Evolutionary conservation across 129 eudicot species (phyloP).

Genomic region (Lactuca saligna): DNA sequence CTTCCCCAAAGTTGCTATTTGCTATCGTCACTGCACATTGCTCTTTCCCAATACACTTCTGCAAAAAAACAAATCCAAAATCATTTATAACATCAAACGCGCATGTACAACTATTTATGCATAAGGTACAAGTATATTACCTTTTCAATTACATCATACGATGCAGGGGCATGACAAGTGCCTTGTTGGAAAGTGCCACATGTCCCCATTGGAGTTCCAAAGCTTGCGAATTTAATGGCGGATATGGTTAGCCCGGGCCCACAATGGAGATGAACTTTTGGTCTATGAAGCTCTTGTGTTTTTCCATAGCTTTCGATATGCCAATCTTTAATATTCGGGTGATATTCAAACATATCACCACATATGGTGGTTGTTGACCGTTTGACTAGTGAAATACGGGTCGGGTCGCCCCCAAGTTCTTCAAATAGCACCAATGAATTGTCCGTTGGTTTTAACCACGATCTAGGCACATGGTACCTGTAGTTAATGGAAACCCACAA

Average conservation of each 20-base stretch:
- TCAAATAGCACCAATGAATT: slow-evolving; percentile 60
- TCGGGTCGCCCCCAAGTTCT: slow-evolving; percentile 68
- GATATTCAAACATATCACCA: slow-evolving; percentile 43
- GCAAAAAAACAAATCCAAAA: slow-evolving; percentile 11
- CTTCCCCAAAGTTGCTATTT: slow-evolving; percentile 47
- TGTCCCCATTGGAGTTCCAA: slow-evolving; percentile 56
- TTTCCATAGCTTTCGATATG: slow-evolving; percentile 44
- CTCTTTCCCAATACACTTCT: slow-evolving; percentile 62
- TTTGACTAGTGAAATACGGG: slow-evolving; percentile 46
- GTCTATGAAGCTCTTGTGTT: slow-evolving; percentile 43
- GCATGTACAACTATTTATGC: background rate
- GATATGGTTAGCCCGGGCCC: slow-evolving; percentile 43
- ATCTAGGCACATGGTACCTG: slow-evolving; percentile 75
- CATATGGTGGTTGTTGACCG: slow-evolving; percentile 48
- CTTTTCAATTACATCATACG: slow-evolving; percentile 38
- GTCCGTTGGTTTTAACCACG: slow-evolving; percentile 65
- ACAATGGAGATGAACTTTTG: slow-evolving; percentile 50
- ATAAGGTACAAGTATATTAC: slow-evolving; percentile 12
- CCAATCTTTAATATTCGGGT: slow-evolving; percentile 41
- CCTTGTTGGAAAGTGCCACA: slow-evolving; percentile 58
- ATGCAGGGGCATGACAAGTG: slow-evolving; percentile 49
- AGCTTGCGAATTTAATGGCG: slow-evolving; percentile 53
- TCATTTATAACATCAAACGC: background rate
- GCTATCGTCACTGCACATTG: slow-evolving; percentile 53
- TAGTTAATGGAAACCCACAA: background rate